Evolutionary conservation across 345 rosid species (phyloP).

Genomic region (Combretum micranthum): DNA sequence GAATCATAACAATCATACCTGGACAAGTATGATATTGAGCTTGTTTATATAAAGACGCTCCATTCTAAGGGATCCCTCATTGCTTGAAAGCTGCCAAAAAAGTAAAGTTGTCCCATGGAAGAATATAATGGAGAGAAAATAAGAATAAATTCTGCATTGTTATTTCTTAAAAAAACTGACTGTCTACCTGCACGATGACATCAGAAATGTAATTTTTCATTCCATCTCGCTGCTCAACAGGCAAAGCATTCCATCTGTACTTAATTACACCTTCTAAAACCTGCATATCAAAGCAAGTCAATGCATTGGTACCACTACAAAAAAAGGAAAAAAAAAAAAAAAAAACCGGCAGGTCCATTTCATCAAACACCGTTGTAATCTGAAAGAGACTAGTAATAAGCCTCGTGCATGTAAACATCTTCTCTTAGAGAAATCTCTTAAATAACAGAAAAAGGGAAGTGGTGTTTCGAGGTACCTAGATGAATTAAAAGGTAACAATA

Average conservation of each 20-base stretch:
- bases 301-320: too few relatives aligned
- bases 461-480: too few relatives aligned
- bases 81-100: conserved; percentile 66
- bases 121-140: conserved; percentile 4
- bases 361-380: too few relatives aligned
- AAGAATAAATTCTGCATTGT: background rate
- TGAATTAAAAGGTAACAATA: too few relatives aligned
- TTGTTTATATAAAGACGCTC: conserved; percentile 96
- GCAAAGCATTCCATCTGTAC: conserved; percentile 98
- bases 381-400: too few relatives aligned
- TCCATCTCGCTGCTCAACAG: conserved; percentile 94
- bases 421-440: too few relatives aligned
- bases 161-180: background rate
- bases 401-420: too few relatives aligned
- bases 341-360: background rate
- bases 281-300: conserved; percentile 28
- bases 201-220: conserved; percentile 99
- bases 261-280: conserved; percentile 97
- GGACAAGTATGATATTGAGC: conserved; percentile 88
- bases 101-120: background rate
- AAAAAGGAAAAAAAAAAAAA: background rate
- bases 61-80: conserved; percentile 69
- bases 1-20: conserved; percentile 39
- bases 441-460: too few relatives aligned
- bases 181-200: conserved; percentile 86